phyloP scores from a whole-genome alignment of 305 asterid species.

The Solanum hybrid region DNA sequence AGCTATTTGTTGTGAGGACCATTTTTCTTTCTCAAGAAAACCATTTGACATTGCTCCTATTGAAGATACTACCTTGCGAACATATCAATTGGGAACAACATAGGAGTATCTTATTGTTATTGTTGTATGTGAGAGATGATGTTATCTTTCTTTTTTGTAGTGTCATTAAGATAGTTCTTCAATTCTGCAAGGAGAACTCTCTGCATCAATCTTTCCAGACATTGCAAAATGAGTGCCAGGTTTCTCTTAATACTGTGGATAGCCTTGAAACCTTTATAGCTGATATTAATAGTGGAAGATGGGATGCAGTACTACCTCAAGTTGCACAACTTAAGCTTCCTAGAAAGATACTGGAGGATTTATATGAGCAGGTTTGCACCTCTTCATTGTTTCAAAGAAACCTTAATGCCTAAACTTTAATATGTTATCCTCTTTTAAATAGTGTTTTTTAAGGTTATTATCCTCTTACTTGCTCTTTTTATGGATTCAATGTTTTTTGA shows the following conservation, averaged over 20 bases:
- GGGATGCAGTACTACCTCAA: conserved; percentile 99
- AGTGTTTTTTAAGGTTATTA: not conserved
- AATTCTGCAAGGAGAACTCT: conserved; percentile 95
- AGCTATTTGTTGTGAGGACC: not conserved
- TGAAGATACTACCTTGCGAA: not conserved
- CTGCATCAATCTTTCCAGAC: conserved; percentile 85
- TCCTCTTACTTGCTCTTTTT: not conserved
- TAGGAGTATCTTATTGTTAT: not conserved
- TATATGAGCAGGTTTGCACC: conserved; percentile 77
- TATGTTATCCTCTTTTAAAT: not conserved
- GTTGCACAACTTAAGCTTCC: conserved; percentile 94
- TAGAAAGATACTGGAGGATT: conserved; percentile 82
- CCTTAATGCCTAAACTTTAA: not conserved
- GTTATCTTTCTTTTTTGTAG: conserved; percentile 27
- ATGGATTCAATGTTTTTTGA: not conserved
- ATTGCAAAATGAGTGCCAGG: conserved; percentile 93
- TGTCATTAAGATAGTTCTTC: conserved; percentile 94
- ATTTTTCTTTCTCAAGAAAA: not conserved
- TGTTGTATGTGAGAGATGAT: not conserved
- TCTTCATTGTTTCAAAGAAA: not conserved
- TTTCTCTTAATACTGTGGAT: conserved; percentile 92
- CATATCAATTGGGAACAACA: not conserved
- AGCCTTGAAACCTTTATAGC: conserved; percentile 86
- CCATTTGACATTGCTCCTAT: not conserved
- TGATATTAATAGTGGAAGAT: conserved; percentile 92